phyloP scores from a whole-genome alignment of 139 green algal species.

The Dunaliella primolecta region DNA sequence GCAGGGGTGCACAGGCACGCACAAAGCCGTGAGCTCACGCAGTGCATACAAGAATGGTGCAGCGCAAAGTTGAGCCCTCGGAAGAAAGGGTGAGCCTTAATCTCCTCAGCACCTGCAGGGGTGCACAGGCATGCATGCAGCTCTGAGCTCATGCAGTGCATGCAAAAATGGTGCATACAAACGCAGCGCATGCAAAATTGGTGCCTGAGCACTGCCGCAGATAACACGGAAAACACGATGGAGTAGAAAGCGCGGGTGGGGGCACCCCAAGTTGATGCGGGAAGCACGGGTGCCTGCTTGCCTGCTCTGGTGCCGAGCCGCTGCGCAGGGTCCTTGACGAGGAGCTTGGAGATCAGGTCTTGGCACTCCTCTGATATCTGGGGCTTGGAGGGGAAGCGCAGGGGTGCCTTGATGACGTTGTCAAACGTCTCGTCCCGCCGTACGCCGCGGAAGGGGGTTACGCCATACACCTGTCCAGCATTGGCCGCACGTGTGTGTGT shows the following conservation, averaged over 20 bases:
- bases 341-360: conserved; percentile 77
- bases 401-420: conserved; percentile 86
- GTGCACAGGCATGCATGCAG: conserved; percentile 68
- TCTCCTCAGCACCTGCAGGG: conserved; percentile 82
- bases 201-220: too few species aligned
- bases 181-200: too few species aligned
- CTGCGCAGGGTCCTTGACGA: conserved; percentile 70
- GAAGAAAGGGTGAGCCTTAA: conserved; percentile 93
- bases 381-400: conserved; percentile 69
- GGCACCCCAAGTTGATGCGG: too few species aligned
- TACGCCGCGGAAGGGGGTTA: conserved; percentile 76
- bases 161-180: neutral
- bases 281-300: neutral
- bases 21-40: conserved; percentile 31
- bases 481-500: too few species aligned
- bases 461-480: conserved; percentile 75
- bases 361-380: conserved; percentile 46
- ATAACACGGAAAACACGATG: too few species aligned
- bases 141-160: neutral
- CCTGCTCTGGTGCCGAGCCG: conserved; percentile 67
- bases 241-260: too few species aligned
- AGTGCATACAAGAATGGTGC: conserved; percentile 48
- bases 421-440: conserved; percentile 90
- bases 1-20: conserved; percentile 61
- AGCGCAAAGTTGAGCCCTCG: conserved; percentile 82